Conservation (phyloP, 2,329 filamentous ascomycete species). For the Eutypa lata region DNA sequence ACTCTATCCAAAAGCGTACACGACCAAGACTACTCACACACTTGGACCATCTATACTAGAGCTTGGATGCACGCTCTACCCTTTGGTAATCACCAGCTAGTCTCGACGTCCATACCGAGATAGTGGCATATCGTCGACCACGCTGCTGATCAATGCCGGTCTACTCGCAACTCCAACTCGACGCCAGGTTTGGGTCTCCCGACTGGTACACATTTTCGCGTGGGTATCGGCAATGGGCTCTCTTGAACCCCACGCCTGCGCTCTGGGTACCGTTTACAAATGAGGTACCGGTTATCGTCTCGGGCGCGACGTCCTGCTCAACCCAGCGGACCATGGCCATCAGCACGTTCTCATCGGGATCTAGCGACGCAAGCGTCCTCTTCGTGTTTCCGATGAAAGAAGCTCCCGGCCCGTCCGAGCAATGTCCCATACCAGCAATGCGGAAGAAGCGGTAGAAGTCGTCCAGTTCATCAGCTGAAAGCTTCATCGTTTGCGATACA, state of each 20-base stretch:
- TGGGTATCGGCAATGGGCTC: conserved; percentile 16
- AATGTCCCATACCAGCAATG: conserved; percentile 47
- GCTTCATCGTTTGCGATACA: conserved; percentile 37
- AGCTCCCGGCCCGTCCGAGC: conserved; percentile 44
- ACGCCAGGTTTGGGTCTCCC: too few relatives aligned
- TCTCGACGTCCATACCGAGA: too few relatives aligned
- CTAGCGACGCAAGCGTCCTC: conserved; percentile 14
- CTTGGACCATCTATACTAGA: too few relatives aligned
- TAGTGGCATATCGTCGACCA: too few relatives aligned
- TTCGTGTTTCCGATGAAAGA: conserved; percentile 24
- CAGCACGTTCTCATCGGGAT: conserved; percentile 40
- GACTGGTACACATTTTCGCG: conserved; percentile 10
- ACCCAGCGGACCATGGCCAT: conserved; percentile 47
- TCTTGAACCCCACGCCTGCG: conserved; percentile 8
- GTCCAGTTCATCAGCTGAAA: conserved; percentile 29
- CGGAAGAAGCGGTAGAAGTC: conserved; percentile 41
- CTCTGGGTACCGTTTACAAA: conserved; percentile 11
- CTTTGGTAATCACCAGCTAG: too few relatives aligned
- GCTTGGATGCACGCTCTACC: too few relatives aligned
- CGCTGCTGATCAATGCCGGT: too few relatives aligned
- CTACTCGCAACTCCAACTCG: too few relatives aligned
- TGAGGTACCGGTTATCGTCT: conserved; percentile 20
- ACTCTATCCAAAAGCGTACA: too few relatives aligned
- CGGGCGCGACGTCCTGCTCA: conserved; percentile 38
- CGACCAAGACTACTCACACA: too few relatives aligned